These are phyloP conservation scores for Tuber borchii DNA, from an alignment of 495 filamentous ascomycete species.

Conservation along the genomic window DNA sequence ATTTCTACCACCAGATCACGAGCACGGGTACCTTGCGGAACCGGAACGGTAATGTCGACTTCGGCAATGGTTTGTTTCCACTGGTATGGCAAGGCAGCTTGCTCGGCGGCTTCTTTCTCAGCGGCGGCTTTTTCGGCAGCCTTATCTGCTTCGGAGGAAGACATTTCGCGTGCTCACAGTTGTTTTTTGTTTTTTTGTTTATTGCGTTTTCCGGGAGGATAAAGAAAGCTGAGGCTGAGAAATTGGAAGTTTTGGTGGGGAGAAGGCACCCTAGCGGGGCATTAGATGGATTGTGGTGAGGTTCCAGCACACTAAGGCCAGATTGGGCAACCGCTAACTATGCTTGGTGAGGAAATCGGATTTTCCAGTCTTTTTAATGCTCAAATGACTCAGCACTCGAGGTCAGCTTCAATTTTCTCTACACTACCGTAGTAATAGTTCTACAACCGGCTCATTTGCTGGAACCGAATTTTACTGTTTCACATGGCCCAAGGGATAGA, in stretches of 20 bases:
- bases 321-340: no score
- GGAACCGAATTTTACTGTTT: no score
- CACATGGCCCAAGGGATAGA: no score
- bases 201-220: background rate
- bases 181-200: background rate
- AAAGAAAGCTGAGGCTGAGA: background rate
- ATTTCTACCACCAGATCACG: slow-evolving; percentile 76
- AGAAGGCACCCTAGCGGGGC: background rate
- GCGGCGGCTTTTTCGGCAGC: slow-evolving; percentile 64
- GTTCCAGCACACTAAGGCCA: no score
- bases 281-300: background rate
- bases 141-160: slow-evolving; percentile 49
- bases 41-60: slow-evolving; percentile 68
- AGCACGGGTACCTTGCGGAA: slow-evolving; percentile 75
- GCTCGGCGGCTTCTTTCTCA: slow-evolving; percentile 75
- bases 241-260: background rate
- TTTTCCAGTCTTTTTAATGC: no score
- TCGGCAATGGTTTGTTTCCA: slow-evolving; percentile 96
- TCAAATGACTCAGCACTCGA: no score
- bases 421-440: no score
- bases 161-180: slow-evolving; percentile 30
- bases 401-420: no score
- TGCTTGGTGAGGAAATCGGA: no score
- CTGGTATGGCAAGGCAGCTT: slow-evolving; percentile 89
- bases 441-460: no score